Conservation (phyloP, 1,284 basidiomycete species). For the Vanrija pseudolonga region DNA sequence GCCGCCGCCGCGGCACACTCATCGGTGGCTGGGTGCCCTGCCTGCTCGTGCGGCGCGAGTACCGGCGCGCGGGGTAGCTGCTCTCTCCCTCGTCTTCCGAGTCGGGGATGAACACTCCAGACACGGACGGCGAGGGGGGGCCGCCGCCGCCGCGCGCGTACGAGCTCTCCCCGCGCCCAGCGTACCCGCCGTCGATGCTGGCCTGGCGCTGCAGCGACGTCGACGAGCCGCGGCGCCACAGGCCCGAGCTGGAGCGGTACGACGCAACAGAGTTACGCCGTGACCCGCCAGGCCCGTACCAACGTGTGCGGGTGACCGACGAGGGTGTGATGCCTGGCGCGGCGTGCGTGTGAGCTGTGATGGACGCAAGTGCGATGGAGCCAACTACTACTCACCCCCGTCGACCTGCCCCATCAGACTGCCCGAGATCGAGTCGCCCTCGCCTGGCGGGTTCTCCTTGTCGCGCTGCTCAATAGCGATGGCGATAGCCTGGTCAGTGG, state of each 20-base stretch:
- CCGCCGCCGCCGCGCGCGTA: conserved; percentile 21
- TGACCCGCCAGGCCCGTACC: conserved; percentile 27
- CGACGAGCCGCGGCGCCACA: conserved; percentile 16
- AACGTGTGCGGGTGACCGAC: conserved; percentile 35
- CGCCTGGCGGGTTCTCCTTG: conserved; percentile 19
- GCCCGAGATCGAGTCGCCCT: conserved; percentile 20
- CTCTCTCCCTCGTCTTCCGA: conserved; percentile 40
- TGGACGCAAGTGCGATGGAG: background rate
- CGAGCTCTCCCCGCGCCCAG: background rate
- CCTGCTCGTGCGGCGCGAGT: background rate
- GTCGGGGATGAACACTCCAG: conserved; percentile 38
- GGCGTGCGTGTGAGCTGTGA: background rate
- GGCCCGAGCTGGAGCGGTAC: conserved; percentile 18
- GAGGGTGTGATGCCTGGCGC: conserved; percentile 33
- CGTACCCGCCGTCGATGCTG: background rate
- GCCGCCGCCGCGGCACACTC: background rate
- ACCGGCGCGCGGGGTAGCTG: conserved; percentile 2
- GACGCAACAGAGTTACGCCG: conserved; percentile 28
- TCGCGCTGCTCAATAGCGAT: conserved; percentile 20
- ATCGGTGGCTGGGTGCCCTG: background rate
- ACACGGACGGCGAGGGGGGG: conserved; percentile 29
- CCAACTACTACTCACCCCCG: conserved; percentile 11
- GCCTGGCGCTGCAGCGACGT: conserved; percentile 15
- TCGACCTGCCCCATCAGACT: conserved; percentile 12
- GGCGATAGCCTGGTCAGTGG: conserved; percentile 20